Conservation (phyloP, 1,284 basidiomycete species). For the Malassezia sp. region DNA sequence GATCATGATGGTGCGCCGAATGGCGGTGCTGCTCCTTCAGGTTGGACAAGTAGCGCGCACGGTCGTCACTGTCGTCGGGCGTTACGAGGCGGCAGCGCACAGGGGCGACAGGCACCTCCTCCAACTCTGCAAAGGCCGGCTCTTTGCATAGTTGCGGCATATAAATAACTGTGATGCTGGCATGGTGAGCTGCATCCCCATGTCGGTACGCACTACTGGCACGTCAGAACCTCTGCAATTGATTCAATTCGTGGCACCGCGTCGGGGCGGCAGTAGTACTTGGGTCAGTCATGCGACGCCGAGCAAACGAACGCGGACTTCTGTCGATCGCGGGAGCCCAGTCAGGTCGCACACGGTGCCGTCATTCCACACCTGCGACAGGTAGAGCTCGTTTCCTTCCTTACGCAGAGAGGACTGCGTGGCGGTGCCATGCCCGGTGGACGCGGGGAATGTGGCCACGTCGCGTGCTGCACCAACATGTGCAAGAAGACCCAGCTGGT, state of each 20-base stretch:
- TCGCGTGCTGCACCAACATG: too few relatives aligned
- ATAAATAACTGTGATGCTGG: slow-evolving; percentile 4
- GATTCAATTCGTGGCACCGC: not conserved
- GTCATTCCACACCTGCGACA: slow-evolving; percentile 3
- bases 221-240: slow-evolving; percentile 8
- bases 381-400: not conserved
- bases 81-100: slow-evolving; percentile 8
- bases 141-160: slow-evolving; percentile 1
- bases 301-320: slow-evolving; percentile 6
- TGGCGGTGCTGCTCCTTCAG: not conserved
- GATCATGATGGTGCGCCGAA: not conserved
- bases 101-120: not conserved
- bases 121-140: not conserved
- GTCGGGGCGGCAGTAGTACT: slow-evolving; percentile 6
- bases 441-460: too few relatives aligned
- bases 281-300: slow-evolving; percentile 4
- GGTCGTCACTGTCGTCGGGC: slow-evolving; percentile 5
- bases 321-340: slow-evolving; percentile 5
- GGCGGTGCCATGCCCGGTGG: too few relatives aligned
- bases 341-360: slow-evolving; percentile 13
- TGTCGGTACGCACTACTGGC: slow-evolving; percentile 12
- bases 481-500: too few relatives aligned
- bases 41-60: not conserved
- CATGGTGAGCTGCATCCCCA: not conserved
- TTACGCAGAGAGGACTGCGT: too few relatives aligned